These are phyloP conservation scores for Colletotrichum sp. DNA, from an alignment of 2,329 filamentous ascomycete genomes.

Conservation along the genomic window DNA sequence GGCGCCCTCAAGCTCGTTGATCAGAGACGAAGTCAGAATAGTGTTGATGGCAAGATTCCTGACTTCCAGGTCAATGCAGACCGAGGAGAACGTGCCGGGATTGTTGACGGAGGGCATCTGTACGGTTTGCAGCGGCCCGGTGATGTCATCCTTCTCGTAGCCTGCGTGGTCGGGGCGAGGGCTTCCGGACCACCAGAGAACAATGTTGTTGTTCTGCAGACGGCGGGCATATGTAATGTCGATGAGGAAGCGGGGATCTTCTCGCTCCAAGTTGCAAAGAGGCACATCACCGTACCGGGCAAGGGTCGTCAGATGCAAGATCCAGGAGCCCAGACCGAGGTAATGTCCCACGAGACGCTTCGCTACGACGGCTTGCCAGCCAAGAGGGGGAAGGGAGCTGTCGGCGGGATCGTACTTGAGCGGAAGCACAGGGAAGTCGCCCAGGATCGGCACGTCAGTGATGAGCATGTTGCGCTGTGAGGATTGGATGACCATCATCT, in stretches of 20 bases:
- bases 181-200: slow-evolving; percentile 94
- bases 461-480: slow-evolving; percentile 80
- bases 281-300: slow-evolving; percentile 93
- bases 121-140: slow-evolving; percentile 82
- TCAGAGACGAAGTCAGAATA: slow-evolving; percentile 91
- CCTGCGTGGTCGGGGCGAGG: slow-evolving; percentile 93
- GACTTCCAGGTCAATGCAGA: slow-evolving; percentile 94
- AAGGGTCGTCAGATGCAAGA: slow-evolving; percentile 84
- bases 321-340: slow-evolving; percentile 90
- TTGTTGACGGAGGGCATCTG: slow-evolving; percentile 94
- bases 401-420: slow-evolving; percentile 85
- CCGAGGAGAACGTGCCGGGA: slow-evolving; percentile 90
- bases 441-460: slow-evolving; percentile 83
- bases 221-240: slow-evolving; percentile 93
- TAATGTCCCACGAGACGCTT: slow-evolving; percentile 89
- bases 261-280: slow-evolving; percentile 91
- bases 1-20: slow-evolving; percentile 93
- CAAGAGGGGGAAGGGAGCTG: slow-evolving; percentile 85
- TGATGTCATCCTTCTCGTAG: slow-evolving; percentile 90
- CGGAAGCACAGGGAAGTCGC: slow-evolving; percentile 82
- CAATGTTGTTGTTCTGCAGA: slow-evolving; percentile 88
- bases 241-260: slow-evolving; percentile 93
- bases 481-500: slow-evolving; percentile 89
- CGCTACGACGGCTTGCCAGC: slow-evolving; percentile 90
- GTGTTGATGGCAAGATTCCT: slow-evolving; percentile 98